Evolutionary conservation across 2,329 filamentous ascomycete genomes (phyloP).

Genomic region (Phyllosticta capitalensis): DNA sequence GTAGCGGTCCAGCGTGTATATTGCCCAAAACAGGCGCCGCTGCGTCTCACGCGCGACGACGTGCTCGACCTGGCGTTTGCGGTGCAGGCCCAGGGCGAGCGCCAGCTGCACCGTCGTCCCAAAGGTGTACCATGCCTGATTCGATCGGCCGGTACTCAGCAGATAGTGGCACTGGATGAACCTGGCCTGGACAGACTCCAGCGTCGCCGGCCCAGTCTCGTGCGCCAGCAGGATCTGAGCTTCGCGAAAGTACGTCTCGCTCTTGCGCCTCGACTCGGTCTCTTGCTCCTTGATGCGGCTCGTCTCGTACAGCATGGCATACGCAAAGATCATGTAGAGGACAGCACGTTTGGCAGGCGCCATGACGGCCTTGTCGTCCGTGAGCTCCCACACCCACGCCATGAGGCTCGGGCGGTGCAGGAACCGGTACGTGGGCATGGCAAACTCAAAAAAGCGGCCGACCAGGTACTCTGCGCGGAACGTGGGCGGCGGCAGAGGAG

Average conservation of each 20-base stretch:
- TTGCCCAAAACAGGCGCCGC: constrained; percentile 53
- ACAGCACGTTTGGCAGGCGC: constrained; percentile 29
- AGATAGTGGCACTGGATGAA: constrained; percentile 51
- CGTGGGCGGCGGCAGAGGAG: not conserved
- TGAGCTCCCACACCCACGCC: constrained; percentile 27
- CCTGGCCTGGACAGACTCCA: constrained; percentile 50
- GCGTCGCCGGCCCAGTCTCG: constrained; percentile 44
- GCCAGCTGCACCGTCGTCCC: constrained; percentile 47
- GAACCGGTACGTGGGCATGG: constrained; percentile 51
- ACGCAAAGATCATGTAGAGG: constrained; percentile 31
- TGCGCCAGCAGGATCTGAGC: constrained; percentile 36
- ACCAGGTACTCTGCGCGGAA: constrained; percentile 26
- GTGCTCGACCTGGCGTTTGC: not conserved
- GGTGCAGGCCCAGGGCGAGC: constrained; percentile 29
- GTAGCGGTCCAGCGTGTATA: constrained; percentile 55
- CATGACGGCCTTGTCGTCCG: constrained; percentile 7
- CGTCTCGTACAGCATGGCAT: constrained; percentile 31
- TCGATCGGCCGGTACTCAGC: constrained; percentile 49
- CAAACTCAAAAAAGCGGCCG: constrained; percentile 50
- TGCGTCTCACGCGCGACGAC: constrained; percentile 41
- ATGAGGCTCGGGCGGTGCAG: constrained; percentile 46
- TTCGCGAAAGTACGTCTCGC: constrained; percentile 36
- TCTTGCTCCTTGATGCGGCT: not conserved
- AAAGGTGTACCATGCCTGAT: constrained; percentile 53
- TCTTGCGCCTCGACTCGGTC: constrained; percentile 20